Percentiles rank a stretch among this genome's conserved stretches.
Evolutionary conservation across 345 rosid genomes (phyloP).

Genomic region (Eucalyptus shirleyi): DNA sequence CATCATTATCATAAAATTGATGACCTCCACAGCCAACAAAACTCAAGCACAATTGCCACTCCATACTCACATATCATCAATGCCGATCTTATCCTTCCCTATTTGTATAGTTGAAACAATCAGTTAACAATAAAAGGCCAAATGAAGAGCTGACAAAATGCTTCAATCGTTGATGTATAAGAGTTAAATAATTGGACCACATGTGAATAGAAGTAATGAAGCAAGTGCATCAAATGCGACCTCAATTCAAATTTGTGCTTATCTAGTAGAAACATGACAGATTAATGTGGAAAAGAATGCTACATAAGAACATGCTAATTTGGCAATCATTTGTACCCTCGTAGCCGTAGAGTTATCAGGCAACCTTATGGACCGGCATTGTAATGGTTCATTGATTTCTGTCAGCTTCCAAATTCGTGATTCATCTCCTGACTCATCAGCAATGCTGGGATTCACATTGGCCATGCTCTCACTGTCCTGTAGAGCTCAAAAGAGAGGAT

Average conservation of each 20-base stretch:
- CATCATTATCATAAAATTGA: background rate
- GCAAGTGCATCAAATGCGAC: background rate
- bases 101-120: background rate
- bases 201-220: background rate
- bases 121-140: background rate
- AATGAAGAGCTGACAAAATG: too few relatives aligned
- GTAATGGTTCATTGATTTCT: constrained; percentile 70
- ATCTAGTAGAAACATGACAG: background rate
- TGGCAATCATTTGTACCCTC: constrained; percentile 26
- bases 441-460: constrained; percentile 53
- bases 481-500: too few relatives aligned
- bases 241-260: background rate
- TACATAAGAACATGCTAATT: background rate
- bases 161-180: too few relatives aligned
- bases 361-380: constrained; percentile 65
- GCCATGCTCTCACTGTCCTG: too few relatives aligned
- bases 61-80: background rate
- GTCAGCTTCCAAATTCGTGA: constrained; percentile 61
- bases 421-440: constrained; percentile 46
- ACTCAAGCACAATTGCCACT: background rate
- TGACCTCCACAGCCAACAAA: background rate
- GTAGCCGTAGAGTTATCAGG: constrained; percentile 39
- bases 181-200: accelerated
- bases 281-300: background rate
- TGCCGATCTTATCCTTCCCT: background rate